Percentiles rank a stretch among this genome's conserved stretches.
phyloP scores from a whole-genome alignment of 805 yeast genomes.

The Spathaspora gorwiae region DNA sequence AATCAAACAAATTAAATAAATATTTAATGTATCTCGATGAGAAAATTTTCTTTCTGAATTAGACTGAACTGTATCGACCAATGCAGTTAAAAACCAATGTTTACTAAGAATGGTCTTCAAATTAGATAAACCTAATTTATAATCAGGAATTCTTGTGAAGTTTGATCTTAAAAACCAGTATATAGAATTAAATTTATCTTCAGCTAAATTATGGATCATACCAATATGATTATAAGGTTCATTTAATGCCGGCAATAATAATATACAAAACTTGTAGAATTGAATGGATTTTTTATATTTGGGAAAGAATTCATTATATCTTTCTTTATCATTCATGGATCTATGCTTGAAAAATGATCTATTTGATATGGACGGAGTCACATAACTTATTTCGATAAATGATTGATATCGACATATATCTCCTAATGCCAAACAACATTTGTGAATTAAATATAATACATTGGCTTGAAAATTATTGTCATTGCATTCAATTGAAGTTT shows the following conservation, averaged over 20 bases:
- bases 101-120: constrained; percentile 35
- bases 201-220: constrained; percentile 35
- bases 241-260: constrained; percentile 62
- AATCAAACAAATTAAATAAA: constrained; percentile 29
- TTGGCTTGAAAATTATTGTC: constrained; percentile 23
- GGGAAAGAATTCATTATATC: constrained; percentile 37
- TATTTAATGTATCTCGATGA: constrained; percentile 14
- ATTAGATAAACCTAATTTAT: constrained; percentile 44
- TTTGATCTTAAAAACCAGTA: constrained; percentile 55
- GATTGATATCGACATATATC: constrained; percentile 56
- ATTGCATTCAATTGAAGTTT: constrained; percentile 7
- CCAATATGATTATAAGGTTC: constrained; percentile 64
- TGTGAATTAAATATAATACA: constrained; percentile 41
- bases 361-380: constrained; percentile 28
- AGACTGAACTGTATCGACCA: constrained; percentile 16
- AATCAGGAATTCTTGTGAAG: constrained; percentile 47
- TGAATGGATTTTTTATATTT: constrained; percentile 21
- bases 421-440: constrained; percentile 51
- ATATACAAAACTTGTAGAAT: constrained; percentile 47
- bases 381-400: constrained; percentile 41
- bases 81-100: constrained; percentile 27
- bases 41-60: constrained; percentile 10
- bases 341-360: constrained; percentile 31
- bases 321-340: constrained; percentile 13
- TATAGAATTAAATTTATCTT: constrained; percentile 44